Conservation (phyloP, 164 flowering plant genomes). For the Vitis riparia region DNA sequence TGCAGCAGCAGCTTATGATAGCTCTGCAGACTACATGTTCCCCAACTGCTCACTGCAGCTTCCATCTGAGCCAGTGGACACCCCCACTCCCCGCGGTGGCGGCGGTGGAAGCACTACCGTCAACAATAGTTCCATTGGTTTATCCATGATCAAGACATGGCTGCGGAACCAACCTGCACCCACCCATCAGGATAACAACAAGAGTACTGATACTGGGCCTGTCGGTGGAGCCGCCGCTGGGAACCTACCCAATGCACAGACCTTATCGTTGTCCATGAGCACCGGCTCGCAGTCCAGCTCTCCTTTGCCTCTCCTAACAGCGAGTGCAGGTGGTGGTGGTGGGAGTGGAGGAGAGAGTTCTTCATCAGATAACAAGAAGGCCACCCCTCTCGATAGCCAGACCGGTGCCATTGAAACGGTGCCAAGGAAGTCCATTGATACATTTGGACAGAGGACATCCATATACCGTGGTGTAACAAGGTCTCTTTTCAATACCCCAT, state of each 20-base stretch:
- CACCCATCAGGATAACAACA: background rate
- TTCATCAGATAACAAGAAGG: slow-evolving; percentile 33
- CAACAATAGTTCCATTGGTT: slow-evolving; percentile 46
- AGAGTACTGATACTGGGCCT: slow-evolving; percentile 18
- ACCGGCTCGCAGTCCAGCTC: slow-evolving; percentile 52
- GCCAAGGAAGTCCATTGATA: slow-evolving; percentile 78
- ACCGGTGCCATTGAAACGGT: slow-evolving; percentile 55
- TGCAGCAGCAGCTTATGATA: slow-evolving; percentile 4
- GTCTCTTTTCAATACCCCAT: slow-evolving; percentile 22
- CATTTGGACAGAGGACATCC: slow-evolving; percentile 93
- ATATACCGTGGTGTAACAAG: slow-evolving; percentile 97
- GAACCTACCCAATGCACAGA: slow-evolving; percentile 36
- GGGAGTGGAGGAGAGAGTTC: slow-evolving; percentile 35
- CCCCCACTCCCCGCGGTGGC: background rate
- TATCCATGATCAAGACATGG: slow-evolving; percentile 94
- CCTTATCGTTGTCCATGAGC: slow-evolving; percentile 70
- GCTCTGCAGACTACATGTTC: slow-evolving; percentile 33
- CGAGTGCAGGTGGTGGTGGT: slow-evolving; percentile 13
- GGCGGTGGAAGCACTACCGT: slow-evolving; percentile 10
- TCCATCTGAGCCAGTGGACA: slow-evolving; percentile 18
- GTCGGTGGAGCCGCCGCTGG: slow-evolving; percentile 10
- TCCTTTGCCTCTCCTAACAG: slow-evolving; percentile 31
- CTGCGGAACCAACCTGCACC: slow-evolving; percentile 62
- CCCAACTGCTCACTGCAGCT: slow-evolving; percentile 36
- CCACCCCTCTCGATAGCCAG: slow-evolving; percentile 28